These are phyloP conservation scores for Sclerotinia nivalis DNA, from an alignment of 2,329 filamentous ascomycete genomes.

Conservation along the genomic window DNA sequence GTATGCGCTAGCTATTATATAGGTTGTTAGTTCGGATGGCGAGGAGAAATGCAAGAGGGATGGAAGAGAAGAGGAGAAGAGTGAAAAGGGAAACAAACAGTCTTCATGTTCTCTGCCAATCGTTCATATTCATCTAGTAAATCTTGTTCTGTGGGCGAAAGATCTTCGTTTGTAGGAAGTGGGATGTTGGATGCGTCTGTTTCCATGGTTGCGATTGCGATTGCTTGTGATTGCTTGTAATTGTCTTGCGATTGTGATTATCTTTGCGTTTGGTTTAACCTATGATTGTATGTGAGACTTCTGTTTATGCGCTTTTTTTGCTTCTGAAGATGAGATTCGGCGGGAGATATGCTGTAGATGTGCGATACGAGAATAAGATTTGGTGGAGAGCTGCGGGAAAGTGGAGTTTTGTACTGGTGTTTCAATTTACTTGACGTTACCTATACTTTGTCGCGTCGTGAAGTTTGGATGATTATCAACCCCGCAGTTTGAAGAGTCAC, in stretches of 20 bases:
- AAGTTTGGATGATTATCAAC: background rate
- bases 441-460: background rate
- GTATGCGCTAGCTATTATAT: constrained; percentile 55
- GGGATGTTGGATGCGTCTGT: constrained; percentile 14
- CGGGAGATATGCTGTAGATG: background rate
- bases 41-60: background rate
- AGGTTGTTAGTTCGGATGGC: background rate
- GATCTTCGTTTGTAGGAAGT: constrained; percentile 45
- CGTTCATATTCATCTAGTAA: constrained; percentile 92
- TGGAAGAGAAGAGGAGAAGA: background rate
- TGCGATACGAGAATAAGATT: no score
- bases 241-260: no score
- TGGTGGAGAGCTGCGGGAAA: background rate
- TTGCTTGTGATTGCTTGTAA: background rate
- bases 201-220: constrained; percentile 22
- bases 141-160: constrained; percentile 86
- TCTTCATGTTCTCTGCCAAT: constrained; percentile 86
- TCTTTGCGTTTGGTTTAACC: no score
- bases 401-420: background rate
- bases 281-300: background rate
- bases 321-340: no score
- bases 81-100: constrained; percentile 54
- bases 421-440: background rate
- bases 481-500: background rate
- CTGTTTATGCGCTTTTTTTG: background rate